These are phyloP conservation scores for Colletotrichum filicis DNA, from an alignment of 2,329 filamentous ascomycete species.

Conservation along the genomic window DNA sequence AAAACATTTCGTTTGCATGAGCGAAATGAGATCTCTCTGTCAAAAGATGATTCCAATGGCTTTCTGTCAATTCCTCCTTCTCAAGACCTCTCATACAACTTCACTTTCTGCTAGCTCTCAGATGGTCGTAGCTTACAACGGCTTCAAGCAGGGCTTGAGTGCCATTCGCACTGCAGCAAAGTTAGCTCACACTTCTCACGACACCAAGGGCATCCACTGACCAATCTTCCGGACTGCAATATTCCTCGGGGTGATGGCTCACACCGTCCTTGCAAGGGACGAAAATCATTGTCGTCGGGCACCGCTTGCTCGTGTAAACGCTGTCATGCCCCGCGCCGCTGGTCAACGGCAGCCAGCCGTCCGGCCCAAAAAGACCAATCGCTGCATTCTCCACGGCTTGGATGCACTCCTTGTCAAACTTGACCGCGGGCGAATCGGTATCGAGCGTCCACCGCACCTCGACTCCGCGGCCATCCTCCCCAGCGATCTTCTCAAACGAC, in stretches of 20 bases:
- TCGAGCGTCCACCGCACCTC: slow-evolving; percentile 70
- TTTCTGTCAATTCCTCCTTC: neutral
- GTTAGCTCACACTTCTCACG: neutral
- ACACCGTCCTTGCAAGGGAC: slow-evolving; percentile 72
- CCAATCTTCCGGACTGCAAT: slow-evolving; percentile 69
- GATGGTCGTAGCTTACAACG: slow-evolving; percentile 36
- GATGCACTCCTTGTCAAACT: slow-evolving; percentile 76
- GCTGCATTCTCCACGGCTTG: slow-evolving; percentile 70
- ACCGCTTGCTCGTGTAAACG: slow-evolving; percentile 68
- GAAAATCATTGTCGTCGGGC: slow-evolving; percentile 75
- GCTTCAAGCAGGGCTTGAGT: slow-evolving; percentile 38
- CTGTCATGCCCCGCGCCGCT: slow-evolving; percentile 60
- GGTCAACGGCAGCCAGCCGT: slow-evolving; percentile 49
- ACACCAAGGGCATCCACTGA: neutral
- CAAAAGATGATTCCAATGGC: neutral
- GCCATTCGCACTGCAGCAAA: slow-evolving; percentile 32
- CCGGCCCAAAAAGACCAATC: slow-evolving; percentile 64
- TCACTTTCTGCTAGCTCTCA: slow-evolving; percentile 4
- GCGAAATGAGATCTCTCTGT: neutral
- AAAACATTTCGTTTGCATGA: neutral
- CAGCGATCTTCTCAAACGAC: slow-evolving; percentile 39
- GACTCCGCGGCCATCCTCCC: slow-evolving; percentile 43
- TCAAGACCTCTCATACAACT: neutral
- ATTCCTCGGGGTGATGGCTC: slow-evolving; percentile 73
- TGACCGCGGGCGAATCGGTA: slow-evolving; percentile 69